Base-by-base conservation (phyloP, 2,329 filamentous ascomycete species). In the Aureobasidium leucospermi region DNA sequence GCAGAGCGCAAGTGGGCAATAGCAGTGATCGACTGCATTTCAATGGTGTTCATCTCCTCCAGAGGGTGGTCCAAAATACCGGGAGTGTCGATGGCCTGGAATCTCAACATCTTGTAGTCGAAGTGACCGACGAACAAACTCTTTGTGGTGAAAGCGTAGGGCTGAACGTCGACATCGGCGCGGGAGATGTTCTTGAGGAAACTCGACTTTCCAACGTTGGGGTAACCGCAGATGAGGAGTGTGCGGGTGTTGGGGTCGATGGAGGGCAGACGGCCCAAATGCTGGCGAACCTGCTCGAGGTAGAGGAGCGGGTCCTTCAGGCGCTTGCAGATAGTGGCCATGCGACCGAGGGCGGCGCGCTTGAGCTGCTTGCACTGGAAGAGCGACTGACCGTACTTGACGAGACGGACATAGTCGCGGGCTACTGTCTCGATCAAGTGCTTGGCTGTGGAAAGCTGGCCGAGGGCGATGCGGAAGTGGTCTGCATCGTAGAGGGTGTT, bases 301-400 rank as follows among this genome's bases (percentile, higher is more conserved):
- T 97, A 99, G 64, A 95, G 81, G 52, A 99, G 83, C 59, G 94
- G 90, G 68, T 99, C 94, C 77, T 96, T 96, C 63, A 99, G 79
- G 64, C 92, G 86, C 79, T 91, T 94, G 78, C 90, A 90, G 69
- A 99, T 90, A 16, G 94, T 99, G 65, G 93, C 94, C 94, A 99
- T 97, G 72, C 94, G 91, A 80, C 94, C 94, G 57, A 99, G 84
- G 8, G 89, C 95, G 55, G 95, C 94, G 65, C 89, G 84, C 85
- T 99, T 99, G 69, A 99, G 85, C 80, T 97, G 92, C 79, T 99
- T 99, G 84, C 93, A 97, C 79, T 99, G 94, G 80, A 93, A 99
- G 65, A 99, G 83, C 69, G 87, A 95, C 79, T 96, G 92, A 59
- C 90, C 92, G 78, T 99, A 97, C 81, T 96, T 95, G 74, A 96